Percentiles rank a stretch among this genome's conserved stretches.
Evolutionary conservation across 352 stramenopile species (phyloP).

Genomic region (Hyaloperonospora arabidopsidis): DNA sequence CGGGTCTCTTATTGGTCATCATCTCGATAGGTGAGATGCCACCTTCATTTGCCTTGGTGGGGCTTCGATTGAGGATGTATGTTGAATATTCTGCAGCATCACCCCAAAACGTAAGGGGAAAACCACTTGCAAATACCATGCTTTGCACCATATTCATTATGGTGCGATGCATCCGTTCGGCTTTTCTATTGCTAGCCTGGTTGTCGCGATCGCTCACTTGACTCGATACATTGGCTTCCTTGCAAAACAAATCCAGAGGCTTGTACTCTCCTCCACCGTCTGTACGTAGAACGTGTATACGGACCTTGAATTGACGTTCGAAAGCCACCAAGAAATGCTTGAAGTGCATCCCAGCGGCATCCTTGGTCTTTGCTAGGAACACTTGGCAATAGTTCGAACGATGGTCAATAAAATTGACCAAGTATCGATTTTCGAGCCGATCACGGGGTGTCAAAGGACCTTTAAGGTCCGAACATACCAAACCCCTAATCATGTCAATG

Average conservation of each 20-base stretch:
- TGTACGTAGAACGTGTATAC: neutral
- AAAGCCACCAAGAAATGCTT: neutral
- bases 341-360: neutral
- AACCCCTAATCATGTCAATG: neutral
- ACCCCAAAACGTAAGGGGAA: no score
- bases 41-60: no score
- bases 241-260: neutral
- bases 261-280: neutral
- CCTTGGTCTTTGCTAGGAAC: neutral
- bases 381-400: neutral
- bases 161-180: neutral
- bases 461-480: neutral
- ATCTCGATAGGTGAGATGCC: no score
- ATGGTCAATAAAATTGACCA: neutral
- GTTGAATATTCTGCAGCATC: no score
- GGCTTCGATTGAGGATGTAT: no score
- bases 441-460: neutral
- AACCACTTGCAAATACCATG: no score
- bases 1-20: no score
- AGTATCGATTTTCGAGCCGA: neutral
- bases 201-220: neutral
- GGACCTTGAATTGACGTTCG: neutral
- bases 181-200: neutral
- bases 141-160: slow-evolving; percentile 13
- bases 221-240: neutral